Evolutionary conservation across 225 moss, liverwort and hornwort genomes (phyloP), one percentile per base, ranked within the genome.

Genomic region (Physcomitrium patens): DNA sequence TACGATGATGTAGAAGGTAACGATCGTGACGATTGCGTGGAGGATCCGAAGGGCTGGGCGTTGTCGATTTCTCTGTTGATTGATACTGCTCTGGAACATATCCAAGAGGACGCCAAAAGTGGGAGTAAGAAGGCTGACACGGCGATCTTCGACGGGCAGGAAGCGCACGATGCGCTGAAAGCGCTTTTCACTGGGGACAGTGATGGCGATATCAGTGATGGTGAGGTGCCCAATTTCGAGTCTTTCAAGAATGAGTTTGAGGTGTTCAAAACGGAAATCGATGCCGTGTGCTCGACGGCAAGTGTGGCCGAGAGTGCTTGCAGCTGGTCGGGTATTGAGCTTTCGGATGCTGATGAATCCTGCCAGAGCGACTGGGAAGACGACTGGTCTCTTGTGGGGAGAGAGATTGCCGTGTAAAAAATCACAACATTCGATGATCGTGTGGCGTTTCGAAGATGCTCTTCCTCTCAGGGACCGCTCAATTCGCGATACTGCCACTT

Each of bases 61-160:
- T 79, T 87, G 2, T 87, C 87, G 54, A 87, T 87, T 47, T 87
- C 87, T 62, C 74, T 84, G 14, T 54, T 87, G 63, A 70, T 87
- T 12, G 87, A 87, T 43, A 81, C 79, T 19, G 87, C 87, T n/a
- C 65, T 81, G 68, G 60, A 77, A 42, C 84, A 77, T 20, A 81
- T 82, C 31, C 84, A 77, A 24, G 74, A 84, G 73, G 76, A 74
- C 22, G 78, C 83, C 27, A 61, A 55, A 71, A 42, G 13, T 45
- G 71, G 65, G 27, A 43, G 50, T 55, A 77, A 53, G 54, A 78
- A 86, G 58, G 75, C 69, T 17, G 68, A 46, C 47, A 68, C 24
- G 24, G 64, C 63, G 12, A 51, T 22, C 22, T 60, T 41, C 9
- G 65, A 50, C 16, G 13, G 17, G 23, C 53, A 45, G 24, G 70